Evolutionary conservation across 345 rosid species (phyloP).

Genomic region (Salix brachista): DNA sequence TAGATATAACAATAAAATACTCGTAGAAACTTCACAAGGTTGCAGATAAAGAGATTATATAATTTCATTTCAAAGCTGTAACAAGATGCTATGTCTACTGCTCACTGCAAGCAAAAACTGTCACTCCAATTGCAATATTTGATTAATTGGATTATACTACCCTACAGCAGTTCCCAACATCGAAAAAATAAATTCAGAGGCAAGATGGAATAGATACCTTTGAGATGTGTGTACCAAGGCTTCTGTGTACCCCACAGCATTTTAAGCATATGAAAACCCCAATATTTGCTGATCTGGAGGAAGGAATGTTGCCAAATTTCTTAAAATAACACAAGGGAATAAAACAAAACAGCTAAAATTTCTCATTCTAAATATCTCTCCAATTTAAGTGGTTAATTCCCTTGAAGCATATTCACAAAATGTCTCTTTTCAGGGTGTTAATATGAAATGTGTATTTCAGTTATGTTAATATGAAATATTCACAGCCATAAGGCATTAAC

Average conservation of each 20-base stretch:
- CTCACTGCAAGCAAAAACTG: not conserved
- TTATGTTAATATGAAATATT: not conserved
- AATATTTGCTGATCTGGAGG: conserved; percentile 88
- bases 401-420: not conserved
- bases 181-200: conserved; percentile 5
- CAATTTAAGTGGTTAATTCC: not conserved
- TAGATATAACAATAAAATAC: too few species aligned
- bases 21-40: not conserved
- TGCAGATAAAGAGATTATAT: not conserved
- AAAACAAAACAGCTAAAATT: not conserved
- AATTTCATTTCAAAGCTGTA: not conserved
- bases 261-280: conserved; percentile 97
- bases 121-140: not conserved
- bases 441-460: not conserved
- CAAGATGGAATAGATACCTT: conserved; percentile 54
- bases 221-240: conserved; percentile 91
- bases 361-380: not conserved
- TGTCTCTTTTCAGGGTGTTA: not conserved
- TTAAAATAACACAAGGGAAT: not conserved
- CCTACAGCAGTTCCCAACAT: not conserved
- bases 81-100: not conserved
- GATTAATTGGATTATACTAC: not conserved
- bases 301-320: conserved; percentile 15
- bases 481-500: not conserved
- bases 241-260: conserved; percentile 96